Evolutionary conservation across 495 filamentous ascomycete genomes (phyloP), one percentile per base, ranked within the genome.

Genomic region (Alectoria sarmentosa): DNA sequence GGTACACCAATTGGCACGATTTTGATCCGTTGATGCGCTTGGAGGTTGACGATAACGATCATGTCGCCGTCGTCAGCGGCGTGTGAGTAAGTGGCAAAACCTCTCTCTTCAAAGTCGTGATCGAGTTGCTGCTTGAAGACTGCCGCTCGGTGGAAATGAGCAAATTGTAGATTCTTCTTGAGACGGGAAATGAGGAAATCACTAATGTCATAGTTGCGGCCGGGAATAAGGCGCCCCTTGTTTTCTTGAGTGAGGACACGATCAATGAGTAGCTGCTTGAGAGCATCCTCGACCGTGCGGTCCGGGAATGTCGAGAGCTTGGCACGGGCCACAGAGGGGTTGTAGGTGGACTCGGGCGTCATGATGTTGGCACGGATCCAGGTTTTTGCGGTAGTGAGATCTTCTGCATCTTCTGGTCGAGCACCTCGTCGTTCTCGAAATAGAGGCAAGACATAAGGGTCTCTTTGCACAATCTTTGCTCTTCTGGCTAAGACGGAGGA

Each of bases 21-120:
- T n/a, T 71, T 77, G 41, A 95, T 72, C 23, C 81, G 78, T 0
- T 84, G 81, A 34, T 79, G 63, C 0, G 87, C 84, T 42, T 87
- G 75, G 32, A 96, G 79, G 69, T 92, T 90, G 30, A 86, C 78
- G 54, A 90, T 65, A 9, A 83, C 87, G 69, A 95, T 80, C 46
- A 89, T 83, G 41, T 86, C 81, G 26, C 88, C 89, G 69, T 94
- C 87, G 41, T 79, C 74, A 11, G 82, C 78, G 61, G 77, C 68
- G 62, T 79, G 80, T 15, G 79, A 76, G 9, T 72, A 44, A 75
- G 68, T 23, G 71, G 71, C 59, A 69, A 72, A 60, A 58, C 66
- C 30, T 70, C 72, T 21, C 44, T 76, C 73, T 32, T 74, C 21
- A 37, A 70, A 68, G 77, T 30, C 83, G 72, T 59, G 48, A 62